phyloP scores from a whole-genome alignment of 2,329 filamentous ascomycete species.

The Penicillium sumatraense region DNA sequence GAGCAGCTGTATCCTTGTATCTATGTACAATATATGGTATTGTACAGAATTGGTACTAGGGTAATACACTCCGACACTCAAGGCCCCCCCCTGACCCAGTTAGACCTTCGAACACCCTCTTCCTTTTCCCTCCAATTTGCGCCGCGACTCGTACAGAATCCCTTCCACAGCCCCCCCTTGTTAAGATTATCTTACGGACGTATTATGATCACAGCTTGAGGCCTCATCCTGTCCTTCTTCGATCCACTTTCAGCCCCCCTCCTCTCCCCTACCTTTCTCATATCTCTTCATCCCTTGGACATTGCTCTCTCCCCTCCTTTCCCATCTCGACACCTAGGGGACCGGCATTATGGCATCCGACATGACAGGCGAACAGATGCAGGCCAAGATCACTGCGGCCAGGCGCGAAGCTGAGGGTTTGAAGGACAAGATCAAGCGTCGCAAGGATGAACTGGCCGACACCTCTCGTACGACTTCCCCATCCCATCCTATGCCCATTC shows the following conservation, averaged over 20 bases:
- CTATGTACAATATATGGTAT: background rate
- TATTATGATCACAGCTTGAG: slow-evolving; percentile 32
- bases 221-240: slow-evolving; percentile 18
- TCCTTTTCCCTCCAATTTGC: slow-evolving; percentile 14
- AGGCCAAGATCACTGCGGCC: slow-evolving; percentile 89
- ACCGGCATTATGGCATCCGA: slow-evolving; percentile 50
- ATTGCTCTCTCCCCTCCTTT: slow-evolving; percentile 11
- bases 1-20: too few relatives aligned
- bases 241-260: slow-evolving; percentile 26
- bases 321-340: slow-evolving; percentile 26
- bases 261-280: slow-evolving; percentile 11
- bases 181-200: slow-evolving; percentile 11
- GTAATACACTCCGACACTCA: slow-evolving; percentile 2
- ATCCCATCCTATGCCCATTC: background rate
- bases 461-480: slow-evolving; percentile 78
- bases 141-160: slow-evolving; percentile 7
- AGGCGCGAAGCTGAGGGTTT: slow-evolving; percentile 96
- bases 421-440: slow-evolving; percentile 98
- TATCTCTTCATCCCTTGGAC: slow-evolving; percentile 13
- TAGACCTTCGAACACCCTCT: slow-evolving; percentile 14
- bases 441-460: slow-evolving; percentile 99
- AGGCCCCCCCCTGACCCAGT: slow-evolving; percentile 14
- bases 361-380: slow-evolving; percentile 68
- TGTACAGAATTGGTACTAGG: background rate
- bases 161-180: slow-evolving; percentile 7